Evolutionary conservation across 768 basidiomycete genomes (phyloP), one percentile per base, ranked within the genome.

Genomic region (Rhizopogon sp.): DNA sequence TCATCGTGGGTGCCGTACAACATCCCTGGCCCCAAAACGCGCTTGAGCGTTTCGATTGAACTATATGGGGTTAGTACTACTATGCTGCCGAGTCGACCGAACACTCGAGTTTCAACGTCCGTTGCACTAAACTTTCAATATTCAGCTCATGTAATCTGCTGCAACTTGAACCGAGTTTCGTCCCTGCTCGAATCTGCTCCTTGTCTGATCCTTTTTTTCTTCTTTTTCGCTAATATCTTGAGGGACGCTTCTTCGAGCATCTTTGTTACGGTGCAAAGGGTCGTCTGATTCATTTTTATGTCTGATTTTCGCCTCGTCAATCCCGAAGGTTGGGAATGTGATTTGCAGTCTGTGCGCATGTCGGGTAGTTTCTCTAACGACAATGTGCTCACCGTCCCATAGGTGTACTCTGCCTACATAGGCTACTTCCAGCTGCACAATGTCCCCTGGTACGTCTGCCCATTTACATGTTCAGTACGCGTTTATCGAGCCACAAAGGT

Each of bases 241-340:
- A 7, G 13, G 31, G 35, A 14, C 9, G 31, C 7, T 33, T 47
- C 2, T n/a, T 17, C 17, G 1, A 33, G 7, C 17, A 13, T 13
- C 45, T 6, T 35, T 3, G 20, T 14, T 9, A 10, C 31, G 8
- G 20, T 22, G 13, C n/a, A 47, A 6, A 17, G 31, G 3, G 6
- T 20, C 17, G 13, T 22, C 20, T 47, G 29, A 31, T 31, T 17
- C 11, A 3, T 1, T 35, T 22, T 14, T 16, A 86, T 84, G 86
- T 71, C 83, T 33, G 84, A 88, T 66, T 88, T 88, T 66, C 81
- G 82, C 20, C 72, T 88, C 20, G 89, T 90, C 42, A 84, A 88
- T 58, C 85, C 86, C 16, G 77, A 76, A 56, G 88, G 87, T 20
- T 92, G 90, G 89, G 83, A 87, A 62, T 88, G 83, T 60, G 88